Evolutionary conservation across 2,329 filamentous ascomycete genomes (phyloP).

Genomic region (Aspergillus sp.): DNA sequence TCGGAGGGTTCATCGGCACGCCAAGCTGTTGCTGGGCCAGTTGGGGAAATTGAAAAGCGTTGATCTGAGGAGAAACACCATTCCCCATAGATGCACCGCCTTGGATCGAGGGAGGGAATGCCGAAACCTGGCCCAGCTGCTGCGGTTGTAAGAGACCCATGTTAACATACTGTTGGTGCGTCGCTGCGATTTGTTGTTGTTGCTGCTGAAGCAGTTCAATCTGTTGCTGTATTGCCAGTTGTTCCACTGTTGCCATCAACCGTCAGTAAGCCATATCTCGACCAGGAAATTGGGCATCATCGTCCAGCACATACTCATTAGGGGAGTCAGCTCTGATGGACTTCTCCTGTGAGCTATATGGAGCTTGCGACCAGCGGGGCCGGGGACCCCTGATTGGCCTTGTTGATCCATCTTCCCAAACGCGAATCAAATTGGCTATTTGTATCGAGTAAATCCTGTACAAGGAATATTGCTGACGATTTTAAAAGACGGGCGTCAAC

Average conservation of each 20-base stretch:
- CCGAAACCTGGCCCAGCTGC: conserved; percentile 68
- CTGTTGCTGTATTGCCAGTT: conserved; percentile 95
- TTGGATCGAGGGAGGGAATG: conserved; percentile 70
- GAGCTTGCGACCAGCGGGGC: conserved; percentile 80
- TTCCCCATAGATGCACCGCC: conserved; percentile 59
- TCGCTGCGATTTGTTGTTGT: conserved; percentile 94
- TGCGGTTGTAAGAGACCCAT: conserved; percentile 90
- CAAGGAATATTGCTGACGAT: conserved; percentile 11
- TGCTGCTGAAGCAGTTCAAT: conserved; percentile 96
- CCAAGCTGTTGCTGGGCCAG: conserved; percentile 66
- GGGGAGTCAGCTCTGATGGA: conserved; percentile 91
- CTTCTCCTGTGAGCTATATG: conserved; percentile 97
- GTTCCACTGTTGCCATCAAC: conserved; percentile 66
- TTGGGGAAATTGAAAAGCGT: conserved; percentile 86
- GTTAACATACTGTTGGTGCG: conserved; percentile 95
- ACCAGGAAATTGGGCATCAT: conserved; percentile 28
- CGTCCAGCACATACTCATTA: conserved; percentile 76
- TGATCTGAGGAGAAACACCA: conserved; percentile 68
- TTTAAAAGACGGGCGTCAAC: conserved; percentile 12
- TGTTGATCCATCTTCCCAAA: conserved; percentile 59
- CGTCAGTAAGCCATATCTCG: not conserved
- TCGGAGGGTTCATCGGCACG: conserved; percentile 68
- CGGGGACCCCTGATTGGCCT: conserved; percentile 52
- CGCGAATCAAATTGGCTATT: conserved; percentile 14
- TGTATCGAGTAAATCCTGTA: conserved; percentile 16